These are phyloP conservation scores for Pistacia vera DNA, from an alignment of 345 rosid species.

Conservation along the genomic window DNA sequence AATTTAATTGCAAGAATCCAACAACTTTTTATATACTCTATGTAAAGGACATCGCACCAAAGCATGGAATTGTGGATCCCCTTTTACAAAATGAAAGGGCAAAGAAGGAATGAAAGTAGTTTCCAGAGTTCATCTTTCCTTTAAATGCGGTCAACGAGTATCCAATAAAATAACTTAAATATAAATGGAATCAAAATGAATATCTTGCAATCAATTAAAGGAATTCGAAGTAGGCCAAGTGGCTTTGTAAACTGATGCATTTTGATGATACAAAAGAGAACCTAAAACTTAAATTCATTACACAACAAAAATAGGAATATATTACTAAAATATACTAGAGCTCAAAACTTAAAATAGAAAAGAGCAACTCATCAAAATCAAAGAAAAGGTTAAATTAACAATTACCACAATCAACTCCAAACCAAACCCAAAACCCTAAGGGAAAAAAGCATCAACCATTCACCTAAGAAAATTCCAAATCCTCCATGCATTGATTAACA, in stretches of 20 bases:
- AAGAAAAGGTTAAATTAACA: background rate
- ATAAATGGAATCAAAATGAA: background rate
- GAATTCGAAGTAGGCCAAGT: background rate
- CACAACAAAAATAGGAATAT: too few relatives aligned
- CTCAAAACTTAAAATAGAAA: too few relatives aligned
- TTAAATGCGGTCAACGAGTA: background rate
- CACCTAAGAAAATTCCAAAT: background rate
- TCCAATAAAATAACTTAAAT: background rate
- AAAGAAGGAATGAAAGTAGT: background rate
- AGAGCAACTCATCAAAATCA: too few relatives aligned
- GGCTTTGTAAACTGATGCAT: too few relatives aligned
- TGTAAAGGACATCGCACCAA: background rate
- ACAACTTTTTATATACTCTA: background rate
- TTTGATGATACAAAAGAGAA: too few relatives aligned
- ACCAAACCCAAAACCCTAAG: background rate
- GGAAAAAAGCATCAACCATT: background rate
- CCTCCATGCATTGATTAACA: background rate
- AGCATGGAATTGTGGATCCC: background rate
- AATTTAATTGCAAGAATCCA: constrained; percentile 4
- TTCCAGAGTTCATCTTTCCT: background rate
- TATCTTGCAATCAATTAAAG: background rate
- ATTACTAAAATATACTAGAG: too few relatives aligned
- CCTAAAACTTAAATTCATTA: too few relatives aligned
- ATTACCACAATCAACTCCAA: background rate
- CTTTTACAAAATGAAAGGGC: background rate